phyloP scores from a whole-genome alignment of 1,284 basidiomycete genomes.

The Sporisorium graminicola region DNA sequence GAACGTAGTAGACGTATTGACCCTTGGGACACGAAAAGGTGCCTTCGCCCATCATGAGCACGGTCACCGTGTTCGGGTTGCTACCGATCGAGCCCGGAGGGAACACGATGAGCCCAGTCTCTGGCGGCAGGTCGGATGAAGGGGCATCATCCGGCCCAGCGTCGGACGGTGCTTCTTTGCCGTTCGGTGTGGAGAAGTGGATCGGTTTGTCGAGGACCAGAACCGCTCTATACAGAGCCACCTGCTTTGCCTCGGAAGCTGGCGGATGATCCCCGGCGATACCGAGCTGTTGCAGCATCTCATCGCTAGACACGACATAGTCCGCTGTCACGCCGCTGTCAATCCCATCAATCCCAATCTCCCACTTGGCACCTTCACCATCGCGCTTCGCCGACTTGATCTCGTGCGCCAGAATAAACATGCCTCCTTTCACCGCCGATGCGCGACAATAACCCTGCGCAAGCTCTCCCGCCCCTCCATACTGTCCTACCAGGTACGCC shows the following conservation, averaged over 20 bases:
- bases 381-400: slow-evolving; percentile 18
- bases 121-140: slow-evolving; percentile 64
- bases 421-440: slow-evolving; percentile 61
- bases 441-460: slow-evolving; percentile 65
- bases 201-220: slow-evolving; percentile 48
- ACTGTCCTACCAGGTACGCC: slow-evolving; percentile 92
- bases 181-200: slow-evolving; percentile 10
- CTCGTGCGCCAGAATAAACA: slow-evolving; percentile 56
- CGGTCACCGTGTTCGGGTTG: slow-evolving; percentile 74
- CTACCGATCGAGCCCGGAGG: slow-evolving; percentile 75
- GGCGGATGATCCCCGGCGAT: background rate
- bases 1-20: slow-evolving; percentile 57
- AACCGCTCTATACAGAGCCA: slow-evolving; percentile 26
- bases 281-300: slow-evolving; percentile 68
- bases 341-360: slow-evolving; percentile 72
- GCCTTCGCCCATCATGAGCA: slow-evolving; percentile 79
- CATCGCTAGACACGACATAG: slow-evolving; percentile 72
- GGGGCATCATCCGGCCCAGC: background rate
- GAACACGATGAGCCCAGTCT: slow-evolving; percentile 83
- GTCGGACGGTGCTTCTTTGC: slow-evolving; percentile 4
- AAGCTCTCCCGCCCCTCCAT: slow-evolving; percentile 77
- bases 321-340: slow-evolving; percentile 75
- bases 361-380: slow-evolving; percentile 18
- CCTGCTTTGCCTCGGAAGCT: background rate
- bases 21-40: slow-evolving; percentile 86